Conservation (phyloP, 352 stramenopile species). For the Phytophthora nicotianae region DNA sequence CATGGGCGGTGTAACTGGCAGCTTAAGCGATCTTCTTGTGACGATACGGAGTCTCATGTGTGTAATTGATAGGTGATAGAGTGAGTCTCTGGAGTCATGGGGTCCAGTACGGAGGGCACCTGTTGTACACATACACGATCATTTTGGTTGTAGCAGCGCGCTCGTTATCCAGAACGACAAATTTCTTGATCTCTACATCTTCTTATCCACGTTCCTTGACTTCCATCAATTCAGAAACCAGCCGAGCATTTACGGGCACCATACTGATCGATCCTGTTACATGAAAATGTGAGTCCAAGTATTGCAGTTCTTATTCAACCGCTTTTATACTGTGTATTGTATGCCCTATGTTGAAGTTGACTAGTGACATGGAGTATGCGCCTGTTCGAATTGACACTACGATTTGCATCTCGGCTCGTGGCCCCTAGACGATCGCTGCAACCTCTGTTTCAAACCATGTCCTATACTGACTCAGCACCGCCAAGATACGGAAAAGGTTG, state of each 20-base stretch:
- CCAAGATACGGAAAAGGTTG: no score
- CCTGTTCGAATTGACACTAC: no score
- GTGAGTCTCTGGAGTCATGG: background rate
- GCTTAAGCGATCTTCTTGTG: background rate
- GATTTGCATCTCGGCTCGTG: no score
- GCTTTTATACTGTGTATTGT: background rate
- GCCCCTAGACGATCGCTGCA: no score
- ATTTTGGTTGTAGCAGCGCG: background rate
- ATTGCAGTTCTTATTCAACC: background rate
- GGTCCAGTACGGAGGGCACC: background rate
- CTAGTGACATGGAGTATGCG: background rate
- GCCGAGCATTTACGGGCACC: background rate
- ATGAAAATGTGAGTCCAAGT: no score
- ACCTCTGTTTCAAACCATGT: no score
- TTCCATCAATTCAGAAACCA: constrained; percentile 5
- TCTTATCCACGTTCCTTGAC: constrained; percentile 4
- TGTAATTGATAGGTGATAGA: background rate
- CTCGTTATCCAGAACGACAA: background rate
- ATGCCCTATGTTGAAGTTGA: background rate
- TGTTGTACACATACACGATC: background rate
- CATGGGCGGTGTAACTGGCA: no score
- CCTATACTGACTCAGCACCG: no score
- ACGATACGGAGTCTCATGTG: background rate
- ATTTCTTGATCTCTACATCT: background rate
- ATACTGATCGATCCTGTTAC: background rate